These are phyloP conservation scores for Cokeromyces recurvatus DNA, from an alignment of 371 early-diverging fungal genomes.

Conservation along the genomic window DNA sequence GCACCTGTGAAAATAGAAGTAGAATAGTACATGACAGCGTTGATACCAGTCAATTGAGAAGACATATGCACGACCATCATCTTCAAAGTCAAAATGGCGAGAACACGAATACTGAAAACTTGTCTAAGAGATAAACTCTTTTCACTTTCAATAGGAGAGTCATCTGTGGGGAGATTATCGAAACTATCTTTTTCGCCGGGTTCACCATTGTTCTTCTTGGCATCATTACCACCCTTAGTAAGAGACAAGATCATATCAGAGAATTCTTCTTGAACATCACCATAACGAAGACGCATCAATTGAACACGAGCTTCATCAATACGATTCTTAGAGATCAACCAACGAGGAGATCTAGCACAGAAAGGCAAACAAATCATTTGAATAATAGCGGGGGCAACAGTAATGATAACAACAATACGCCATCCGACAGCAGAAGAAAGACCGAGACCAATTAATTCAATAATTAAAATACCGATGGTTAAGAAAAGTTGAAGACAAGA, in stretches of 20 bases:
- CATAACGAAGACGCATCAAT: slow-evolving; percentile 54
- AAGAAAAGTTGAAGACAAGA: slow-evolving; percentile 76
- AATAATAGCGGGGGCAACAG: slow-evolving; percentile 58
- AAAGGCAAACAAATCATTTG: slow-evolving; percentile 70
- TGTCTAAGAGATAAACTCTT: slow-evolving; percentile 24
- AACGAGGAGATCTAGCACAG: slow-evolving; percentile 75
- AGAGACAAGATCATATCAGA: slow-evolving; percentile 50
- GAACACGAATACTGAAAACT: slow-evolving; percentile 30
- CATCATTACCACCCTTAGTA: slow-evolving; percentile 21
- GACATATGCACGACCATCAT: slow-evolving; percentile 58
- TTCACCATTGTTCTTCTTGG: neutral
- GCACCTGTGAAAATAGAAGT: slow-evolving; percentile 37
- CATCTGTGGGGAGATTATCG: slow-evolving; percentile 15
- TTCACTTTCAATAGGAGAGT: slow-evolving; percentile 25
- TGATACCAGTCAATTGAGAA: slow-evolving; percentile 66
- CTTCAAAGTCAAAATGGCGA: slow-evolving; percentile 26
- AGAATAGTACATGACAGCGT: slow-evolving; percentile 62
- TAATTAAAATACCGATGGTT: slow-evolving; percentile 72
- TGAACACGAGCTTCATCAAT: slow-evolving; percentile 56
- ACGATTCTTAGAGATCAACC: slow-evolving; percentile 56
- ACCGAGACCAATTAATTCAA: slow-evolving; percentile 57
- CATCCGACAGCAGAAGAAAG: slow-evolving; percentile 59
- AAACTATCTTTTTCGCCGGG: slow-evolving; percentile 12
- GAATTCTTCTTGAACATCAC: slow-evolving; percentile 60
- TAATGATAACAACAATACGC: slow-evolving; percentile 61